Base-by-base conservation (phyloP, 2,329 filamentous ascomycete species). In the Fusarium kyushuense region DNA sequence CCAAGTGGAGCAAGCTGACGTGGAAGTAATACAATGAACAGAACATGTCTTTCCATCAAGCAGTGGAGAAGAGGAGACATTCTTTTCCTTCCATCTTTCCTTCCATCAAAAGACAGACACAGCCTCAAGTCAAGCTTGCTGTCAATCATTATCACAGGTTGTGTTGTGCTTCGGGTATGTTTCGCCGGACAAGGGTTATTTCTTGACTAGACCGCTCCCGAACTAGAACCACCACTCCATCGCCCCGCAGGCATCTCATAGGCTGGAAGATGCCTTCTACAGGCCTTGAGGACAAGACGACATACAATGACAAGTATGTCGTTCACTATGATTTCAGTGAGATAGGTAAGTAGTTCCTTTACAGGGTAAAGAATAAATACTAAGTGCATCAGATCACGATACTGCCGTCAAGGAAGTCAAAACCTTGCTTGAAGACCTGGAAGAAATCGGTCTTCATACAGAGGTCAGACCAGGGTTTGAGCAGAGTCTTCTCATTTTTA, bases 381-480 rank as follows among this genome's bases (percentile, higher is more conserved):
- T 43, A 7, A 19, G 12, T 21, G 11, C 3, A 1, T 0, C 33
- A 81, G 80, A 80, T 21, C 72, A 72, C 25, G 76, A 80, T 38
- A 72, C 65, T 6, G 79, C 80, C 2, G 57, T 72, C 43, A 65
- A 76, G 19, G 77, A 81, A 45, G 76, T 81, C 52, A 75, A 70
- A n/a, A 62, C 65, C 6, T 82, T 93, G 5, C 80, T 91, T 30
- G 78, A 85, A 29, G 85, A 87, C 38, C 79, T 93, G 33, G 83
- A 87, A 13, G 83, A 83, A 38, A 87, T 89, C 30, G 90, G 90
- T 12, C 81, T 93, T 58, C 85, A 90, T 54, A 90, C 88, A 0
- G 90, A 93, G 77, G 89, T 92, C n/a, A 86, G 91, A 65, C 87
- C 89, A 63, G 91, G 90, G 21, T 86, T 89, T 58, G 86, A 88